These are phyloP conservation scores for Fusarium multiceps DNA, from an alignment of 2,329 filamentous ascomycete genomes.

Conservation along the genomic window DNA sequence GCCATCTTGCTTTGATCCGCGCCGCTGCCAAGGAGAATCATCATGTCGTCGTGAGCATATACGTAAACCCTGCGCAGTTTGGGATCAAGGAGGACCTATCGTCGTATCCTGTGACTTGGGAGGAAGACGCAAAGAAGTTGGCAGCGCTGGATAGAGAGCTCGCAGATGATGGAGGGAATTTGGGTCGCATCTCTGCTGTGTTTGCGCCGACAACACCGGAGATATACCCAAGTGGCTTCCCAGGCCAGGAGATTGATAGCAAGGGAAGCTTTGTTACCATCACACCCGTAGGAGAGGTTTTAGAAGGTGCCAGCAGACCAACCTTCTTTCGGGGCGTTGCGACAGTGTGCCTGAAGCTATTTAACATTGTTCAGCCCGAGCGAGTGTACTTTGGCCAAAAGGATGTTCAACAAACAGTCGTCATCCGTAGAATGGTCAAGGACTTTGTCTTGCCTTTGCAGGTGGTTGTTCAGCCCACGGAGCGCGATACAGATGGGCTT, in stretches of 20 bases:
- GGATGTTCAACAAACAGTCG: conserved; percentile 94
- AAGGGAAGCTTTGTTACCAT: conserved; percentile 92
- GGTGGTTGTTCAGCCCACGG: conserved; percentile 79
- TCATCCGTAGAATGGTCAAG: conserved; percentile 86
- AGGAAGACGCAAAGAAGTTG: conserved; percentile 76
- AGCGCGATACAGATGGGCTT: conserved; percentile 82
- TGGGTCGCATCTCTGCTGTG: conserved; percentile 80
- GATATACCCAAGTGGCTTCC: conserved; percentile 90
- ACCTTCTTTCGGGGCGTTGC: conserved; percentile 98
- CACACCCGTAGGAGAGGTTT: conserved; percentile 81
- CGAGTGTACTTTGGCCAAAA: conserved; percentile 95
- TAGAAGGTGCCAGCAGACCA: conserved; percentile 87
- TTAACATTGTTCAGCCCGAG: conserved; percentile 67
- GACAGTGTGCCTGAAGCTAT: conserved; percentile 89
- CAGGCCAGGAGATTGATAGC: conserved; percentile 76
- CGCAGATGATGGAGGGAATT: conserved; percentile 66
- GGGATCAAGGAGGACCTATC: conserved; percentile 87
- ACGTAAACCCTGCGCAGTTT: conserved; percentile 97
- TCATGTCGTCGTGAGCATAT: conserved; percentile 90
- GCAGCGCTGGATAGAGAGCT: conserved; percentile 77
- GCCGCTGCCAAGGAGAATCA: conserved; percentile 86
- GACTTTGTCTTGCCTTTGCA: conserved; percentile 86
- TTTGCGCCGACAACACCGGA: conserved; percentile 85
- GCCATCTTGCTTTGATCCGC: conserved; percentile 87
- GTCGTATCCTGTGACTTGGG: conserved; percentile 92